phyloP scores from a whole-genome alignment of 2,329 filamentous ascomycete genomes.

The Hortaea sp. region DNA sequence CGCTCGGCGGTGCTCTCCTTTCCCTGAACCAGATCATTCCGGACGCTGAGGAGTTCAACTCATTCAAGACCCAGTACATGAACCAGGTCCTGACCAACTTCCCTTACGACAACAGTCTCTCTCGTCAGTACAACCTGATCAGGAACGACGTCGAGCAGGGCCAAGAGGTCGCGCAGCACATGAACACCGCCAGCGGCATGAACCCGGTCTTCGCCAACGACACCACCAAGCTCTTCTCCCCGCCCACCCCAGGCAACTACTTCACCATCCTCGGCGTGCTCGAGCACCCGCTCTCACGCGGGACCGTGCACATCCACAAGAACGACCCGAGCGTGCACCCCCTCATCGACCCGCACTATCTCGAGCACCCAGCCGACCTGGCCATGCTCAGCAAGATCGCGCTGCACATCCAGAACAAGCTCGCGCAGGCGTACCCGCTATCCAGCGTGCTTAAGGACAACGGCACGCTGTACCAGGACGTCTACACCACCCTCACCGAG shows the following conservation, averaged over 20 bases:
- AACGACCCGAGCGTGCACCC: conserved; percentile 11
- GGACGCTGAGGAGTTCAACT: not conserved
- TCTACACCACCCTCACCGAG: conserved; percentile 29
- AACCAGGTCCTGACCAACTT: not conserved
- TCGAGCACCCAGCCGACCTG: conserved; percentile 40
- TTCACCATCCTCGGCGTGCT: conserved; percentile 46
- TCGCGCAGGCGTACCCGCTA: conserved; percentile 7
- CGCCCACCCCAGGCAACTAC: conserved; percentile 8
- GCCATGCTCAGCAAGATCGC: conserved; percentile 11
- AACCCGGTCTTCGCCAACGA: conserved; percentile 15
- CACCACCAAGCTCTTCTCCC: conserved; percentile 13
- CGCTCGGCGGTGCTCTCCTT: conserved; percentile 23
- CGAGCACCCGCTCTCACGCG: conserved; percentile 38
- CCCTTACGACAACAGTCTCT: not conserved
- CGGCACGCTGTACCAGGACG: conserved; percentile 22
- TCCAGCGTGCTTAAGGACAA: conserved; percentile 26
- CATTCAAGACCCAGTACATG: not conserved
- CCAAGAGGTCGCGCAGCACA: conserved; percentile 14
- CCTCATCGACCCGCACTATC: conserved; percentile 16
- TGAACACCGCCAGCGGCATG: conserved; percentile 14
- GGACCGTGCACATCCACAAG: conserved; percentile 28
- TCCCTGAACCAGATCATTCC: conserved; percentile 5
- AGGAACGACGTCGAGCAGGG: conserved; percentile 8
- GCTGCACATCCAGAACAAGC: conserved; percentile 7
- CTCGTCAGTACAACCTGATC: conserved; percentile 8